Evolutionary conservation across 768 basidiomycete genomes (phyloP).

Genomic region (Hygrocybe punicea): DNA sequence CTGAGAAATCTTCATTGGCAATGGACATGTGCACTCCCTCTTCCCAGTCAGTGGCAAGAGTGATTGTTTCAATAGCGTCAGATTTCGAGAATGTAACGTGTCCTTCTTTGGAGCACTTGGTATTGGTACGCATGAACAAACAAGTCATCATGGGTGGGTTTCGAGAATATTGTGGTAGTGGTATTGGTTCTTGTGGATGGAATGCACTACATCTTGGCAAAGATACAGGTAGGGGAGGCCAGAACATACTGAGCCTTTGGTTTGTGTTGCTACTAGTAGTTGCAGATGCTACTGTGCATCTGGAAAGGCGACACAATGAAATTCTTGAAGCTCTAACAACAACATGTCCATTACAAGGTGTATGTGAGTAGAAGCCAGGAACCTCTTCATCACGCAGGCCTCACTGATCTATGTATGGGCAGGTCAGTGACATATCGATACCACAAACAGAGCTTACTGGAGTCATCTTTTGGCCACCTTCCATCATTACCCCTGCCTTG

Average conservation of each 20-base stretch:
- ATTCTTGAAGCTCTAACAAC: too few species aligned
- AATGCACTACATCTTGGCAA: neutral
- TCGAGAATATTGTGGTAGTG: neutral
- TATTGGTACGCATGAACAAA: neutral
- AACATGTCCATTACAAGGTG: too few species aligned
- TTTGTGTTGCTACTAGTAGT: too few species aligned
- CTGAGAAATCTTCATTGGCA: neutral
- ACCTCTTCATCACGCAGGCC: too few species aligned
- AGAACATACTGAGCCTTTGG: neutral
- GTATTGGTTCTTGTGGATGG: neutral
- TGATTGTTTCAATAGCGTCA: neutral
- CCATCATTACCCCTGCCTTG: too few species aligned
- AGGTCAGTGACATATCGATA: too few species aligned
- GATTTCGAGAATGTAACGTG: neutral
- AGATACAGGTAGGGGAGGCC: neutral
- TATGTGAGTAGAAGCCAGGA: too few species aligned
- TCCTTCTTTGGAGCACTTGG: neutral
- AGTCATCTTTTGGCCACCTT: too few species aligned
- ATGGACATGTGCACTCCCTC: neutral
- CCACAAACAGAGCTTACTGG: too few species aligned
- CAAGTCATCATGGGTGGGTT: neutral
- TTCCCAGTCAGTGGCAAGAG: slow-evolving; percentile 2
- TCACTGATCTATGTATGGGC: too few species aligned
- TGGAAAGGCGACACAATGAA: too few species aligned
- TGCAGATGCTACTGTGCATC: too few species aligned